A percentile compares a stretch with the other conserved stretches of the same genome.
phyloP scores from a whole-genome alignment of 1,284 basidiomycete species.

The Exobasidium cylindrosporum region DNA sequence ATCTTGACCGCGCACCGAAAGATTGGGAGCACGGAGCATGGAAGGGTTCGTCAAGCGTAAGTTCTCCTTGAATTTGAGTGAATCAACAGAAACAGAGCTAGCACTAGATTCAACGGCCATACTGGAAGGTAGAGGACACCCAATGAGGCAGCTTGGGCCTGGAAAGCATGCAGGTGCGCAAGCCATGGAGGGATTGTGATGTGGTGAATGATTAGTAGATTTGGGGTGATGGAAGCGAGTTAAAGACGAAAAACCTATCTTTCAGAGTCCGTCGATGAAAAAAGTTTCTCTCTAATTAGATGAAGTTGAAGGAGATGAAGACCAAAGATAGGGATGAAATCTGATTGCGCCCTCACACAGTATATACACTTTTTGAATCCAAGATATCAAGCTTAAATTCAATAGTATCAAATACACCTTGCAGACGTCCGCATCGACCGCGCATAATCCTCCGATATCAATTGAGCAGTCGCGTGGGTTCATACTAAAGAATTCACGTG shows the following conservation, averaged over 20 bases:
- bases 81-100: neutral
- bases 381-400: too few species aligned
- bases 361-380: too few species aligned
- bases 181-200: conserved; percentile 1
- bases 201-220: too few species aligned
- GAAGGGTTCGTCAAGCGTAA: neutral
- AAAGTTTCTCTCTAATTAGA: too few species aligned
- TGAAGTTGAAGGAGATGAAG: too few species aligned
- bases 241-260: too few species aligned
- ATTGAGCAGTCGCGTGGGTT: neutral
- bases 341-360: too few species aligned
- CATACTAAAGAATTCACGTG: too few species aligned
- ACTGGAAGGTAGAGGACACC: neutral
- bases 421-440: neutral
- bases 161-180: conserved; percentile 16
- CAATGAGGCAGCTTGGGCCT: neutral
- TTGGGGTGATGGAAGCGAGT: too few species aligned
- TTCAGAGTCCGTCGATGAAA: too few species aligned
- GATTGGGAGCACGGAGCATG: neutral
- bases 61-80: neutral
- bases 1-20: conserved; percentile 9
- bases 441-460: neutral
- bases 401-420: neutral
- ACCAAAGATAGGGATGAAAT: too few species aligned
- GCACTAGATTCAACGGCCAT: neutral